Conservation (phyloP, 2,329 filamentous ascomycete genomes). For the Fonsecaea monophora region DNA sequence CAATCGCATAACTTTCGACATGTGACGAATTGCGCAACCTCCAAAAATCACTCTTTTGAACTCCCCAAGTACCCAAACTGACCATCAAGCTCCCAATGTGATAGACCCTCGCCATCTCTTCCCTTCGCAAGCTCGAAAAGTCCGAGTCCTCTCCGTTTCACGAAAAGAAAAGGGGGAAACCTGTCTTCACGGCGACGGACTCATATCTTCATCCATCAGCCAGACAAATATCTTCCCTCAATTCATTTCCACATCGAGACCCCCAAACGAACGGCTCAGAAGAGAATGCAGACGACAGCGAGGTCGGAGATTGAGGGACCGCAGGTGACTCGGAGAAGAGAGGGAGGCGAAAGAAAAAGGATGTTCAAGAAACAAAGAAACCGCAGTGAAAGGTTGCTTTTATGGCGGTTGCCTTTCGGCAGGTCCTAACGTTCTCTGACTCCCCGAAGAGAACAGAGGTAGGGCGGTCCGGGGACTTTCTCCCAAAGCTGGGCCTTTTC, state of each 20-base stretch:
- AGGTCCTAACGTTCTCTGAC: conserved; percentile 57
- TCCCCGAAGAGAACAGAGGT: conserved; percentile 45
- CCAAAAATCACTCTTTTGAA: conserved; percentile 30
- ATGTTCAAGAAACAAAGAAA: conserved; percentile 52
- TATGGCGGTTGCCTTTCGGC: conserved; percentile 99
- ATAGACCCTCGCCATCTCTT: conserved; percentile 50
- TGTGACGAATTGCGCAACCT: conserved; percentile 78
- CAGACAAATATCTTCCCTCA: conserved; percentile 3
- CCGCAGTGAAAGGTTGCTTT: conserved; percentile 82
- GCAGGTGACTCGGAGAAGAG: conserved; percentile 46
- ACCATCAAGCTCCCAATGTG: conserved; percentile 25
- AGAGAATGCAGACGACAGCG: conserved; percentile 62
- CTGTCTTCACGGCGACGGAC: conserved; percentile 61
- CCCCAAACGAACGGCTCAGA: conserved; percentile 34
- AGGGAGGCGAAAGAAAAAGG: conserved; percentile 54
- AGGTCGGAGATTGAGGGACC: conserved; percentile 46
- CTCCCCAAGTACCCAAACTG: conserved; percentile 21
- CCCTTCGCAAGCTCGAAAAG: conserved; percentile 49
- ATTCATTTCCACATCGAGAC: neutral
- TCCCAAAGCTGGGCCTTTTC: conserved; percentile 80
- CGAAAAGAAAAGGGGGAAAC: neutral
- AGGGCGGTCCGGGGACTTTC: conserved; percentile 99
- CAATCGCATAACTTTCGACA: conserved; percentile 99
- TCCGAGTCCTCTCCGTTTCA: conserved; percentile 40
- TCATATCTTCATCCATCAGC: conserved; percentile 84